Conservation (phyloP, 345 rosid species). For the Moricandia arvensis region DNA sequence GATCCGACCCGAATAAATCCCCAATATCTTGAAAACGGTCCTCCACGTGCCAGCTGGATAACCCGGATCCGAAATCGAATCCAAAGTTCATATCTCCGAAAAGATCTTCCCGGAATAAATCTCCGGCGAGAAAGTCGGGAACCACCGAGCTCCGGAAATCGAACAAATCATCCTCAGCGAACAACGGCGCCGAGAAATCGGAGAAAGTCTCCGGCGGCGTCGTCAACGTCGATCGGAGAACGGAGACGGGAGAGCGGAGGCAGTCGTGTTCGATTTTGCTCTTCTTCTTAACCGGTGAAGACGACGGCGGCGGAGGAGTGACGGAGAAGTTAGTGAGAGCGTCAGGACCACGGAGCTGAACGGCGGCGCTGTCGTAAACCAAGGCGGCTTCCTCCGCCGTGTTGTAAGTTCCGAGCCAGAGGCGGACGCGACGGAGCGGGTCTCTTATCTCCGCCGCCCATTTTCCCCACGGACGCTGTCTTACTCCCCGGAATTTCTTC, state of each 20-base stretch:
- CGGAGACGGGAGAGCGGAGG: slow-evolving; percentile 69
- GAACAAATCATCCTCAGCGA: slow-evolving; percentile 44
- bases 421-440: slow-evolving; percentile 65
- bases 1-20: slow-evolving; percentile 76
- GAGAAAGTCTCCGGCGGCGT: slow-evolving; percentile 42
- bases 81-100: slow-evolving; percentile 46
- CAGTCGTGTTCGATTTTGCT: slow-evolving; percentile 23
- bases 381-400: slow-evolving; percentile 96
- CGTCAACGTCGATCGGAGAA: slow-evolving; percentile 52
- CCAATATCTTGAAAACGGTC: slow-evolving; percentile 77
- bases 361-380: slow-evolving; percentile 92
- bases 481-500: slow-evolving; percentile 80
- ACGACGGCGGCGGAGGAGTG: slow-evolving; percentile 31
- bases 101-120: slow-evolving; percentile 19
- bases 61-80: slow-evolving; percentile 49
- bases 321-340: slow-evolving; percentile 80
- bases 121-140: slow-evolving; percentile 45
- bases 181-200: slow-evolving; percentile 45
- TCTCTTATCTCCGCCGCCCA: slow-evolving; percentile 99
- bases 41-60: slow-evolving; percentile 49
- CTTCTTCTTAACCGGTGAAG: neutral
- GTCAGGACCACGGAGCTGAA: slow-evolving; percentile 86
- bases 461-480: slow-evolving; percentile 98
- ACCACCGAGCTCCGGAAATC: slow-evolving; percentile 47
- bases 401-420: slow-evolving; percentile 88